A percentile compares a stretch with the other conserved stretches of the same genome.
Conservation (phyloP, 1,284 basidiomycete genomes). For the Anthracocystis setariae region DNA sequence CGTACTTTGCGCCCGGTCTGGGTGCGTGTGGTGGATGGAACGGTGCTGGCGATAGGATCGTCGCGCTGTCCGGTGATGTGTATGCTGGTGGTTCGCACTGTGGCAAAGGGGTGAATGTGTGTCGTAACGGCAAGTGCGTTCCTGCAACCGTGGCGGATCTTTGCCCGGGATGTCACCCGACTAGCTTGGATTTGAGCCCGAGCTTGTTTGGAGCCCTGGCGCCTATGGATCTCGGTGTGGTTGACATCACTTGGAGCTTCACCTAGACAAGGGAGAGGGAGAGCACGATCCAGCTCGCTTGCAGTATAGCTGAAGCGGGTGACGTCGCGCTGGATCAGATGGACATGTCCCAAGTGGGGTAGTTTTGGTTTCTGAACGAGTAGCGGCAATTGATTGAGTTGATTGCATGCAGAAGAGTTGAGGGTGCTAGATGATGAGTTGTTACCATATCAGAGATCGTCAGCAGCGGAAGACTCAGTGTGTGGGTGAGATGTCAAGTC, state of each 20-base stretch:
- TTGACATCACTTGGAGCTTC: slow-evolving; percentile 39
- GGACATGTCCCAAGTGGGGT: neutral
- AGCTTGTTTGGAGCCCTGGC: slow-evolving; percentile 35
- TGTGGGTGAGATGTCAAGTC: too few species aligned
- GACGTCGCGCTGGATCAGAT: too few species aligned
- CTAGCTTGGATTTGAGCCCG: slow-evolving; percentile 36
- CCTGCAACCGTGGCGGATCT: slow-evolving; percentile 31
- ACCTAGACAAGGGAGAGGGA: slow-evolving; percentile 2
- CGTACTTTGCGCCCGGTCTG: slow-evolving; percentile 34
- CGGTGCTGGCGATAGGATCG: slow-evolving; percentile 29
- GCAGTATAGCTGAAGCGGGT: slow-evolving; percentile 9
- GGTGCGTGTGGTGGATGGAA: slow-evolving; percentile 42
- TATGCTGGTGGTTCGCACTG: slow-evolving; percentile 34
- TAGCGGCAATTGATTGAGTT: neutral
- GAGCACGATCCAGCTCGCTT: slow-evolving; percentile 5
- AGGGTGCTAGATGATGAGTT: too few species aligned
- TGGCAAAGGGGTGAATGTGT: slow-evolving; percentile 11
- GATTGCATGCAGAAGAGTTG: too few species aligned
- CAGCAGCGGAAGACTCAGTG: too few species aligned
- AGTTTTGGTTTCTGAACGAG: neutral
- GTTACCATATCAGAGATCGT: too few species aligned
- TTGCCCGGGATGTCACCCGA: slow-evolving; percentile 29
- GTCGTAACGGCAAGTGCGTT: slow-evolving; percentile 22
- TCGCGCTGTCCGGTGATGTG: slow-evolving; percentile 30
- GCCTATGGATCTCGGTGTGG: slow-evolving; percentile 18